A percentile compares a stretch with the other conserved stretches of the same genome.
Evolutionary conservation across 1,284 basidiomycete species (phyloP).

Genomic region (Mrakiaceae sp.): DNA sequence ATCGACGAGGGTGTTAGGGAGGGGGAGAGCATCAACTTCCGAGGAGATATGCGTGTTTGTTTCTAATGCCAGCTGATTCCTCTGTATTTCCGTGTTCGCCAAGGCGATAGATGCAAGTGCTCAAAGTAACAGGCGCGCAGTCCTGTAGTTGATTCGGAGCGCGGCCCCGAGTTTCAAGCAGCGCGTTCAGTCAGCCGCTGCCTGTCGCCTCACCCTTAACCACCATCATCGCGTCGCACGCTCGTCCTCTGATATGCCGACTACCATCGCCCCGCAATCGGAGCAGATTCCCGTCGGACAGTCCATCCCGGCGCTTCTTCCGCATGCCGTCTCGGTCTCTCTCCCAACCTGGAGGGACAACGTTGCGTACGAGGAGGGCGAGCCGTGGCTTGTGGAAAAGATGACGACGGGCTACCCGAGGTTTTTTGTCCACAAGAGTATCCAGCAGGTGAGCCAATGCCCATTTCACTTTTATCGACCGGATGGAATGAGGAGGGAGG

Average conservation of each 20-base stretch:
- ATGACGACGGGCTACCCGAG: constrained; percentile 95
- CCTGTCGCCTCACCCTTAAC: no score
- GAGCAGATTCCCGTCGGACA: constrained; percentile 31
- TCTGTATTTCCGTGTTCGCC: no score
- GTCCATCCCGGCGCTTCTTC: constrained; percentile 37
- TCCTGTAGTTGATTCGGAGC: no score
- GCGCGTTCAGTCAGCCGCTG: no score
- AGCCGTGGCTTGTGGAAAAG: constrained; percentile 62
- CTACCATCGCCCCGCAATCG: constrained; percentile 7
- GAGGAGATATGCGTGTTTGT: no score
- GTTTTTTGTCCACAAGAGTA: constrained; percentile 85
- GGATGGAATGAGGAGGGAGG: no score
- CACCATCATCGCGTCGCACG: neutral
- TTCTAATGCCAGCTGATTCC: no score
- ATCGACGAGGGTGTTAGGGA: no score
- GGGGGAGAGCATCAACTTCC: no score
- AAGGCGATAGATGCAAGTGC: no score
- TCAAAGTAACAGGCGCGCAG: no score
- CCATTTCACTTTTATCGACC: neutral
- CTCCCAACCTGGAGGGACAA: constrained; percentile 90
- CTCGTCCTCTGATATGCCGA: constrained; percentile 3
- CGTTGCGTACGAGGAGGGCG: constrained; percentile 86
- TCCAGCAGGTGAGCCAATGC: constrained; percentile 57
- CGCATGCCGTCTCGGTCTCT: constrained; percentile 95
- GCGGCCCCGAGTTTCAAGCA: no score